phyloP scores from a whole-genome alignment of 495 filamentous ascomycete genomes.

The Venustampulla echinocandica region DNA sequence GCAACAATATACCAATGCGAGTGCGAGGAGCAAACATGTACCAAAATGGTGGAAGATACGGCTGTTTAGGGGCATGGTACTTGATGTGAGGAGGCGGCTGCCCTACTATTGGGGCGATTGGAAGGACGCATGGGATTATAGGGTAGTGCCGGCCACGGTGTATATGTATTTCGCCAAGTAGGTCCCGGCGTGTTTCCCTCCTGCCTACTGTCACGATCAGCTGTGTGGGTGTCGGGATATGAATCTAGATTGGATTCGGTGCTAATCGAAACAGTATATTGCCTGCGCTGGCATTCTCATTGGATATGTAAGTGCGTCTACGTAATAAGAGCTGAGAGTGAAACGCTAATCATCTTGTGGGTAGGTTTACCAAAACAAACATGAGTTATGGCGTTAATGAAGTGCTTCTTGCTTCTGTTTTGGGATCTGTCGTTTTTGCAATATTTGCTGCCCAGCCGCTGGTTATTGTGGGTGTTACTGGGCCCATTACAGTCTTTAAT shows the following conservation, averaged over 20 bases:
- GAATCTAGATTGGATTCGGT: constrained; percentile 15
- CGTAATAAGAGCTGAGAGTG: neutral
- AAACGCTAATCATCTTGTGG: constrained; percentile 7
- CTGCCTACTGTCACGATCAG: neutral
- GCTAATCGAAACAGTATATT: constrained; percentile 49
- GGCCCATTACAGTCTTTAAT: constrained; percentile 81
- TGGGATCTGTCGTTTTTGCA: constrained; percentile 69
- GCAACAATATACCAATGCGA: constrained; percentile 7
- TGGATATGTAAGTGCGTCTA: constrained; percentile 58
- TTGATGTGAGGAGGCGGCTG: constrained; percentile 61
- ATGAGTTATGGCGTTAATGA: constrained; percentile 81
- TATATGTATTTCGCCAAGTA: constrained; percentile 93
- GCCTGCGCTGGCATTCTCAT: constrained; percentile 72
- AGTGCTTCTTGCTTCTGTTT: constrained; percentile 67
- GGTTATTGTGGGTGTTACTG: constrained; percentile 86
- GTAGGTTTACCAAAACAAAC: constrained; percentile 55
- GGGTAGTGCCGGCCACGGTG: constrained; percentile 69
- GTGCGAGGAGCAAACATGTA: constrained; percentile 11
- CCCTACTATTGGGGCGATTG: constrained; percentile 75
- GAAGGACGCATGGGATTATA: constrained; percentile 78
- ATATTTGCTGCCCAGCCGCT: constrained; percentile 69
- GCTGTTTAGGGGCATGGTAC: constrained; percentile 50
- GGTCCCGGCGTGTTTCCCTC: constrained; percentile 18
- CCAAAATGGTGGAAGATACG: constrained; percentile 22
- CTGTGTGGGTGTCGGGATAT: neutral